Evolutionary conservation across 345 rosid species (phyloP).

Genomic region (Aegle marmelos): DNA sequence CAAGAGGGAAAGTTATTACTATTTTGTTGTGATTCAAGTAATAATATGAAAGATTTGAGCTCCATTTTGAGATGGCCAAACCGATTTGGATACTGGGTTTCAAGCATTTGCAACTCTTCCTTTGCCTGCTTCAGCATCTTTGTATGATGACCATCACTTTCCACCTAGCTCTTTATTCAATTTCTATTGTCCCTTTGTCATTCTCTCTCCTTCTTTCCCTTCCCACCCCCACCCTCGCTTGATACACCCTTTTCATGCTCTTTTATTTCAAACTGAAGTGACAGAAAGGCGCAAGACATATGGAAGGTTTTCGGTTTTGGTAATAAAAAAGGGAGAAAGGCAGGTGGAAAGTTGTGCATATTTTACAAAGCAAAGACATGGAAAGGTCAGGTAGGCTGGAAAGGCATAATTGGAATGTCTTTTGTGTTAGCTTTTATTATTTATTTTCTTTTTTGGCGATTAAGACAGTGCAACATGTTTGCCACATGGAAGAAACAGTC

Average conservation of each 20-base stretch:
- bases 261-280: not conserved
- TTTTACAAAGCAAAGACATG: not conserved
- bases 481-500: not conserved
- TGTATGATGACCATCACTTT: not conserved
- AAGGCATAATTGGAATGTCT: not conserved
- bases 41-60: constrained; percentile 1
- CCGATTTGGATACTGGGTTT: not conserved
- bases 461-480: not conserved
- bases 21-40: not conserved
- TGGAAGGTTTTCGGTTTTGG: not conserved
- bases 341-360: not conserved
- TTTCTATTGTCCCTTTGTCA: not conserved
- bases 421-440: not conserved
- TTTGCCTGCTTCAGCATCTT: constrained; percentile 5
- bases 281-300: not conserved
- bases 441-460: not conserved
- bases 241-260: not conserved
- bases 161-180: not conserved
- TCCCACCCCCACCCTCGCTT: too few relatives aligned
- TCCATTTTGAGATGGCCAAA: not conserved
- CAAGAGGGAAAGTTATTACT: not conserved
- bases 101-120: constrained; percentile 3
- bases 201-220: too few relatives aligned
- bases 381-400: not conserved
- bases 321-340: not conserved